Evolutionary conservation across 495 filamentous ascomycete genomes (phyloP).

Genomic region (Xylaria nigripes): DNA sequence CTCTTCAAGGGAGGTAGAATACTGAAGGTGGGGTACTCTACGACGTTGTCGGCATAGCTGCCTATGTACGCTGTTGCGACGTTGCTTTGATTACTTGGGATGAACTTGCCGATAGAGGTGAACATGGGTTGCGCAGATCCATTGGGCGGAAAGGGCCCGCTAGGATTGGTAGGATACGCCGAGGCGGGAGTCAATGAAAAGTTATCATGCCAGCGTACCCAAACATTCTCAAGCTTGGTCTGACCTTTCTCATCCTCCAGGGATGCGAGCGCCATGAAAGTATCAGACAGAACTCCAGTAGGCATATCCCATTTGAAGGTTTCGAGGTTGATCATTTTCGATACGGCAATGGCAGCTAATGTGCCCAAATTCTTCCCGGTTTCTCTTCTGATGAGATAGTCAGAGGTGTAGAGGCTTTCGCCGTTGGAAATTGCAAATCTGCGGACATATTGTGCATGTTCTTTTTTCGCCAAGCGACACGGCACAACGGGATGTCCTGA

Average conservation of each 20-base stretch:
- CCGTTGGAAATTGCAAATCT: conserved; percentile 92
- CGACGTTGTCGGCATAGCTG: conserved; percentile 37
- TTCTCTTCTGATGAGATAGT: conserved; percentile 83
- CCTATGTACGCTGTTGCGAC: conserved; percentile 21
- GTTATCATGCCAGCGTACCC: conserved; percentile 90
- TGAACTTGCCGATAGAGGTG: conserved; percentile 22
- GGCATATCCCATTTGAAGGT: conserved; percentile 96
- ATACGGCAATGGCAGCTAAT: conserved; percentile 75
- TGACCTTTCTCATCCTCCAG: conserved; percentile 56
- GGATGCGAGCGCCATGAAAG: conserved; percentile 77
- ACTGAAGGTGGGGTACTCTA: conserved; percentile 82
- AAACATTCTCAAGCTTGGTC: conserved; percentile 67
- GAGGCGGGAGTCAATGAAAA: conserved; percentile 23
- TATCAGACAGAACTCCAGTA: conserved; percentile 77
- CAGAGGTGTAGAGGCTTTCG: conserved; percentile 83
- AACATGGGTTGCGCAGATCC: too few species aligned
- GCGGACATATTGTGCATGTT: conserved; percentile 76
- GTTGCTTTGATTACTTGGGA: conserved; percentile 26
- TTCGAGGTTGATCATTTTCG: conserved; percentile 82
- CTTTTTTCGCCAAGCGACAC: conserved; percentile 41
- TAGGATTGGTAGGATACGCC: conserved; percentile 20
- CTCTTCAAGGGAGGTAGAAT: conserved; percentile 74
- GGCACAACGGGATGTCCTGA: conserved; percentile 17
- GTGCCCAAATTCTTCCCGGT: conserved; percentile 91
- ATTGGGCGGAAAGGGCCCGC: conserved; percentile 13